A percentile compares a stretch with the other conserved stretches of the same genome.
Evolutionary conservation across 2,329 filamentous ascomycete genomes (phyloP).

Genomic region (Fusarium solani-melongenae): DNA sequence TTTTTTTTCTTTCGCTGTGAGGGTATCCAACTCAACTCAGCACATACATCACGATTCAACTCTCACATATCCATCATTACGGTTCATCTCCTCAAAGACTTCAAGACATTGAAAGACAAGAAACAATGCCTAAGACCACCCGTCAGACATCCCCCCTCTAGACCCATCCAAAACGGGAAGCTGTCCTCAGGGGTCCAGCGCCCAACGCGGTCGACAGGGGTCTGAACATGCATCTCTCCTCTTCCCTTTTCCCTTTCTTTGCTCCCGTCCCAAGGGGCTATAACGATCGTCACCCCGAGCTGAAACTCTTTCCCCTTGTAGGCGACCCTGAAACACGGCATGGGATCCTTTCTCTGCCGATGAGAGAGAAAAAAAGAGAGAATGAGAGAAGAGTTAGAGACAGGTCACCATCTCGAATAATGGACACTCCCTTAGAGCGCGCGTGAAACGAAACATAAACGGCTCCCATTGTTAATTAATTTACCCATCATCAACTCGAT

Average conservation of each 20-base stretch:
- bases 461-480: neutral
- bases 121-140: neutral
- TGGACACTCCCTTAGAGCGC: neutral
- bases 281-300: conserved; percentile 22
- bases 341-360: neutral
- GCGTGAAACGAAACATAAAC: conserved; percentile 33
- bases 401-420: neutral
- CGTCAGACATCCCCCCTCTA: neutral
- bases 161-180: neutral
- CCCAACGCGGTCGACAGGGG: neutral
- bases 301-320: neutral
- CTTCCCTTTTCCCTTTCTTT: neutral
- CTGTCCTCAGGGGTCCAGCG: conserved; percentile 14
- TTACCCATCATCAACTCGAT: neutral
- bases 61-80: neutral
- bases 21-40: neutral
- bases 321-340: neutral
- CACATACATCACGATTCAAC: neutral
- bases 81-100: neutral
- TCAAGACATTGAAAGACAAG: neutral
- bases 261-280: neutral
- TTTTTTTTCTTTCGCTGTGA: too few relatives aligned
- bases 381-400: neutral
- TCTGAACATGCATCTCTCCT: neutral
- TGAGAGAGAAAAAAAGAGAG: neutral